Base-by-base conservation (phyloP, 1,139 yeast species). In the Pichia terricola region DNA sequence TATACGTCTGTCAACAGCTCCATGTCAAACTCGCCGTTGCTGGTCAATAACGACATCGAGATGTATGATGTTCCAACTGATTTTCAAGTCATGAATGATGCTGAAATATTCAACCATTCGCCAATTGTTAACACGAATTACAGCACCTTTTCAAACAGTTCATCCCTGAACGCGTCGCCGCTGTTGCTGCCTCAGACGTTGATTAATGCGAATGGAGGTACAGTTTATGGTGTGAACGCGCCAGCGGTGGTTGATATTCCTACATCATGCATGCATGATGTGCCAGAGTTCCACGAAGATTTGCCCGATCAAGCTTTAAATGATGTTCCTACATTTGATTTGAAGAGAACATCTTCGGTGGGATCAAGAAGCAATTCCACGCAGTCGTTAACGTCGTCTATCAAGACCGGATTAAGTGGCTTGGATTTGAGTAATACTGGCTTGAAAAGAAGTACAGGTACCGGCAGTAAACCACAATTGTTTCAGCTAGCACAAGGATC, bases 61-160 rank as follows among this genome's bases (percentile, higher is more conserved):
- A 54, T 61, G 59, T 58, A 48, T 43, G 65, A 61, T 41, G 62
- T 61, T 33, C 65, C 65, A 3, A 58, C 48, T 39, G 49, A 42
- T 41, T 57, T 55, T 38, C 62, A 60, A 45, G 44, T 59, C 28
- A 30, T 8, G 11, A 60, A 56, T 38, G 61, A 56, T 37, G 56
- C 54, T 40, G 28, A 36, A 16, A 25, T n/a, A n/a, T 4, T 4
- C 5, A 37, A 37, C 28, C 5, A 36, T 28, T 6, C 9, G 28
- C 45, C 45, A 30, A 31, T 37, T 10, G 33, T 28, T n/a, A 30
- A 30, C 30, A 10, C 27, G 7, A 26, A 11, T 32, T 31, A 33
- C 10, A 8, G 10, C 10, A 16, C 35, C 3, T 2, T 38, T 4
- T 40, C 45, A 10, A 42, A 42, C 40, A 31, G 5, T 6, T 32